These are phyloP conservation scores for Leptosphaerulina australis DNA, from an alignment of 2,329 filamentous ascomycete species.

Conservation along the genomic window DNA sequence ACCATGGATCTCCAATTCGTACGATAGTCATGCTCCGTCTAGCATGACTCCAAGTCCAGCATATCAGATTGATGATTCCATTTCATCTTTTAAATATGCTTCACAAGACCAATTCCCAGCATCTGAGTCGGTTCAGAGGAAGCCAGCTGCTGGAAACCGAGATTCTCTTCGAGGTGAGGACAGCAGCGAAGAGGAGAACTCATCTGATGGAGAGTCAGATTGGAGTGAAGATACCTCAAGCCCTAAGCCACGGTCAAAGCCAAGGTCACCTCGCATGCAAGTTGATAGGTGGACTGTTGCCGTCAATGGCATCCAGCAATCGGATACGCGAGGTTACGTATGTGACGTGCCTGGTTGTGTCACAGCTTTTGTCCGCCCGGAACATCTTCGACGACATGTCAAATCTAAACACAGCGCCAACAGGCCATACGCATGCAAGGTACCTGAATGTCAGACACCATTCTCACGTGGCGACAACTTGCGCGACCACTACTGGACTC, in stretches of 20 bases:
- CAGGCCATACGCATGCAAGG: conserved; percentile 17
- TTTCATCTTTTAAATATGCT: neutral
- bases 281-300: conserved; percentile 21
- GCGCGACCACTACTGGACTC: conserved; percentile 35
- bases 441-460: conserved; percentile 17
- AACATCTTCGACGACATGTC: conserved; percentile 33
- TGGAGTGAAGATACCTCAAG: conserved; percentile 4
- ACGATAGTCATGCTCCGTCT: neutral
- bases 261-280: conserved; percentile 15
- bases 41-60: neutral
- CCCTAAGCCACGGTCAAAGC: neutral
- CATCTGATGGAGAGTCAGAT: conserved; percentile 5
- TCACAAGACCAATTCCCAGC: neutral
- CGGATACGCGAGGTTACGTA: conserved; percentile 15
- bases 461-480: conserved; percentile 35
- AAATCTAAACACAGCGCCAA: conserved; percentile 23
- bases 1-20: conserved; percentile 6
- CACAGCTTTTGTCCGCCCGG: conserved; percentile 23
- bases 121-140: neutral
- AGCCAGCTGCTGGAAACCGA: no score
- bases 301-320: conserved; percentile 1
- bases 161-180: neutral
- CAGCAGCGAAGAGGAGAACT: neutral
- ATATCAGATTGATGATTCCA: neutral
- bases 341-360: conserved; percentile 16